These are phyloP conservation scores for Yamagishiella unicocca DNA, from an alignment of 139 green algal species.

Conservation along the genomic window DNA sequence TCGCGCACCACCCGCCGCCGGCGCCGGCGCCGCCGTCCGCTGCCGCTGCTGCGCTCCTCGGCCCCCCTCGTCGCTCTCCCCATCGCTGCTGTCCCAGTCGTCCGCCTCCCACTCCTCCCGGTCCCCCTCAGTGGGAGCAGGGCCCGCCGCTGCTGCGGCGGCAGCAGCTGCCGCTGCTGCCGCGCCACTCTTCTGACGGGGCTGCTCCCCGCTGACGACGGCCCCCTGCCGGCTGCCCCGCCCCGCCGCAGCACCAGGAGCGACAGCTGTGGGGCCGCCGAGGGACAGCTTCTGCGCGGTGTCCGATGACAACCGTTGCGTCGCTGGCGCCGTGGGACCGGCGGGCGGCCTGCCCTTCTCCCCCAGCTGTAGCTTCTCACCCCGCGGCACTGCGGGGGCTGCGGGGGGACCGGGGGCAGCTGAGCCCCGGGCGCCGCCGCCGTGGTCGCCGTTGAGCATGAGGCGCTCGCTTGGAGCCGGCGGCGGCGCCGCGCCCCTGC, in stretches of 20 bases:
- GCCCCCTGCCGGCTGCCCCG: neutral
- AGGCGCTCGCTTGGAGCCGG: neutral
- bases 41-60: neutral
- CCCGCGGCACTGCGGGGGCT: neutral
- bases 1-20: neutral
- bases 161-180: neutral
- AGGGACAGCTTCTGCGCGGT: neutral
- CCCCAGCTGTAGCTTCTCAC: slow-evolving; percentile 20
- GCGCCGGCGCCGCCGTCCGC: neutral
- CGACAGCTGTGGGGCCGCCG: neutral
- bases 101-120: slow-evolving; percentile 39
- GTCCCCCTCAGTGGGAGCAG: neutral
- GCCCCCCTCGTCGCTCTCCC: neutral
- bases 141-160: neutral
- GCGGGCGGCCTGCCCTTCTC: neutral
- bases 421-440: no score
- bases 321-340: neutral
- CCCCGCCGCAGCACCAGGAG: no score
- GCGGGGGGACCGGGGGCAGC: neutral
- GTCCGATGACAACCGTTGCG: neutral
- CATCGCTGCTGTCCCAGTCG: slow-evolving; percentile 50
- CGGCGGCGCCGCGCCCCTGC: neutral
- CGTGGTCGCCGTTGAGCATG: neutral
- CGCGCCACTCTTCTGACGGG: neutral
- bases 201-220: neutral